A percentile compares a stretch with the other conserved stretches of the same genome.
phyloP scores from a whole-genome alignment of 805 yeast species.

The Cyberlindnera sargentensis region DNA sequence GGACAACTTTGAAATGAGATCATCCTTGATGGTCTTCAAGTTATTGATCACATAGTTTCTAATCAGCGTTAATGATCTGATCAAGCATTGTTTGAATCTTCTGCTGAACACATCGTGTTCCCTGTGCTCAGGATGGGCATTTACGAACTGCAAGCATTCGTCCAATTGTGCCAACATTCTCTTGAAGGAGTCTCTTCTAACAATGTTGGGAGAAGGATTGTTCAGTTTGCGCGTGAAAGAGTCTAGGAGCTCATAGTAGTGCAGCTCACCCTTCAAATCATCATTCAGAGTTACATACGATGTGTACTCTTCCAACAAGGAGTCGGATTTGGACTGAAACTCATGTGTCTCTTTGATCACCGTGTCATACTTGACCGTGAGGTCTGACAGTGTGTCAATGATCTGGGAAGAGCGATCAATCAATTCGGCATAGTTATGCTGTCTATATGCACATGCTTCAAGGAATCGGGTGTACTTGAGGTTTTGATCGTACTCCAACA shows the following conservation, averaged over 20 bases:
- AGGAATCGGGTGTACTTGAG: slow-evolving; percentile 25
- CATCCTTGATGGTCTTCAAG: slow-evolving; percentile 28
- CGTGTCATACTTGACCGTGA: slow-evolving; percentile 46
- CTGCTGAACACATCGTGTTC: slow-evolving; percentile 51
- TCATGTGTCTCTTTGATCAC: slow-evolving; percentile 57
- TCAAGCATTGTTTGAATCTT: slow-evolving; percentile 76
- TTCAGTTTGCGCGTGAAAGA: slow-evolving; percentile 61
- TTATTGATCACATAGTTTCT: slow-evolving; percentile 51
- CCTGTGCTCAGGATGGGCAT: slow-evolving; percentile 49
- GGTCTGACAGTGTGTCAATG: slow-evolving; percentile 36
- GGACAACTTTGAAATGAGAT: slow-evolving; percentile 22
- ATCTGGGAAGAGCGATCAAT: slow-evolving; percentile 39
- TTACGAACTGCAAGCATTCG: slow-evolving; percentile 54
- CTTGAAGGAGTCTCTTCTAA: slow-evolving; percentile 49
- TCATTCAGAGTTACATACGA: slow-evolving; percentile 34
- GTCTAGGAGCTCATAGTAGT: slow-evolving; percentile 65
- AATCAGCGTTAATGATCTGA: slow-evolving; percentile 70
- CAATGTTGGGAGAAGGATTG: slow-evolving; percentile 62
- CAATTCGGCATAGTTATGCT: slow-evolving; percentile 29
- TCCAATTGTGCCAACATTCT: slow-evolving; percentile 54
- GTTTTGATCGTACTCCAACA: slow-evolving; percentile 32
- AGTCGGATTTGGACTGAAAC: slow-evolving; percentile 51
- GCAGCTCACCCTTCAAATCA: slow-evolving; percentile 42
- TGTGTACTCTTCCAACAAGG: slow-evolving; percentile 40
- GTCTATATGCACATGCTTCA: slow-evolving; percentile 26